Evolutionary conservation across 2,329 filamentous ascomycete genomes (phyloP).

Genomic region (Seiridium cupressi): DNA sequence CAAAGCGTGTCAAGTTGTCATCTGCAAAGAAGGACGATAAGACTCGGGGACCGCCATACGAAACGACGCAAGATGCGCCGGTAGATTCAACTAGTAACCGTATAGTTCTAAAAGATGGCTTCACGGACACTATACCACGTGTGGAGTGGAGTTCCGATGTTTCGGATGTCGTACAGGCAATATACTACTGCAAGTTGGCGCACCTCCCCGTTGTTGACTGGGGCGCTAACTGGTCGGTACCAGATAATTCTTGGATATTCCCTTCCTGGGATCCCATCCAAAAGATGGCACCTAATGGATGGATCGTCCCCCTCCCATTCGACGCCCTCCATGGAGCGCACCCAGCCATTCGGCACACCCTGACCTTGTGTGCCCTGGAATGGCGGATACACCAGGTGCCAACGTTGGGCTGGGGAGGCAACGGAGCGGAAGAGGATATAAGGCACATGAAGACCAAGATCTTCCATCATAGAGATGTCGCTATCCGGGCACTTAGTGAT

Average conservation of each 20-base stretch:
- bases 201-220: not conserved
- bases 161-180: constrained; percentile 15
- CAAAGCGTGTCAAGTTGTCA: constrained; percentile 10
- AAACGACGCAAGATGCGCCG: not conserved
- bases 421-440: constrained; percentile 7
- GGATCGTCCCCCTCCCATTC: constrained; percentile 10
- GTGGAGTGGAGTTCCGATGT: not conserved
- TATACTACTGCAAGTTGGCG: constrained; percentile 27
- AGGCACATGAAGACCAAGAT: not conserved
- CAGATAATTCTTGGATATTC: constrained; percentile 5
- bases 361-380: constrained; percentile 18
- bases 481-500: constrained; percentile 26
- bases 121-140: not conserved
- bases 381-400: constrained; percentile 15
- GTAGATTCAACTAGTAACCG: too few species aligned
- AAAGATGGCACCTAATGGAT: constrained; percentile 10
- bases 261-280: constrained; percentile 10
- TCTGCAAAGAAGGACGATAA: not conserved
- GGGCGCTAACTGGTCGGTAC: not conserved
- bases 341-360: constrained; percentile 13
- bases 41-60: not conserved
- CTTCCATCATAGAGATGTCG: constrained; percentile 14
- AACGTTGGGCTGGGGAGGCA: not conserved
- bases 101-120: not conserved
- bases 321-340: constrained; percentile 12